These are phyloP conservation scores for Hypericum perforatum DNA, from an alignment of 345 rosid species.

Conservation along the genomic window DNA sequence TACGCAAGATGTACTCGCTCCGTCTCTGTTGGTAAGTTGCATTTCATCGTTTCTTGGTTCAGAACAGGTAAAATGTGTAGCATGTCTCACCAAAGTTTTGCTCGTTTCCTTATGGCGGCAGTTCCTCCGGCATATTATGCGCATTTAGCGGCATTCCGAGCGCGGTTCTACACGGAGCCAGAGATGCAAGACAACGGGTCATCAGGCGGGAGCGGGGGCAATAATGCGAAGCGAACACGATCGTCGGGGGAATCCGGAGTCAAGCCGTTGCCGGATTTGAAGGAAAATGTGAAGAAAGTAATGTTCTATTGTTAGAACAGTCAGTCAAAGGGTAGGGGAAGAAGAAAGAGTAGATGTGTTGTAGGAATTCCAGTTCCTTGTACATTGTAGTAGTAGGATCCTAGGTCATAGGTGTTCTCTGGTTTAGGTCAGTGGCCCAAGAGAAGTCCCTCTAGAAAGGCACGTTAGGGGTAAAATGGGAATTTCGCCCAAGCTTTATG, in stretches of 20 bases:
- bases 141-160: slow-evolving; percentile 93
- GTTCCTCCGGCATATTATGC: slow-evolving; percentile 99
- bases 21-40: slow-evolving; percentile 69
- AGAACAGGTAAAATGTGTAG: too few relatives aligned
- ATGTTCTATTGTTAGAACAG: slow-evolving; percentile 75
- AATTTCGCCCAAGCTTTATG: too few relatives aligned
- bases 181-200: slow-evolving; percentile 78
- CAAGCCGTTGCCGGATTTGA: slow-evolving; percentile 83
- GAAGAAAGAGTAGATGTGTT: background rate
- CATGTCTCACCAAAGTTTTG: too few relatives aligned
- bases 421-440: slow-evolving; percentile 8
- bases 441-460: too few relatives aligned
- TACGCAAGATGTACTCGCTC: slow-evolving; percentile 97
- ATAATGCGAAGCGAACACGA: slow-evolving; percentile 26
- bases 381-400: slow-evolving; percentile 3
- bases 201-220: slow-evolving; percentile 21
- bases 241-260: slow-evolving; percentile 47
- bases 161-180: slow-evolving; percentile 93
- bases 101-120: slow-evolving; percentile 16
- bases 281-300: slow-evolving; percentile 95
- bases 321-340: too few relatives aligned
- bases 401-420: too few relatives aligned
- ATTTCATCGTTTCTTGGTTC: background rate
- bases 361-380: too few relatives aligned
- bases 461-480: too few relatives aligned